Evolutionary conservation across 257 asterid genomes (phyloP).

Genomic region (Solanum chiquidenum): DNA sequence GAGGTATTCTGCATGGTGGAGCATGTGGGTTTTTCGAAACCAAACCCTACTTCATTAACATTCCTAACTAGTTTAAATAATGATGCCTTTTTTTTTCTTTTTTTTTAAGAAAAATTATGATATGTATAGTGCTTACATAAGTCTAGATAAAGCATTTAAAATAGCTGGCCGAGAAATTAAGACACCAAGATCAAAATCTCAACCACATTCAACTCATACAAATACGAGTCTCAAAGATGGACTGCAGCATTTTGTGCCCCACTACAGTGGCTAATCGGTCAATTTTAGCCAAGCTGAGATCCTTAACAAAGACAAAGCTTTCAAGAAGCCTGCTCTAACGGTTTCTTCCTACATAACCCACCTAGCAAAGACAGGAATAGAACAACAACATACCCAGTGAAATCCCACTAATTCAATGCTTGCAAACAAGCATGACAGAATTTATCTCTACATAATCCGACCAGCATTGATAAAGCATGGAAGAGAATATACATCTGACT

Average conservation of each 20-base stretch:
- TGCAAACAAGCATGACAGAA: background rate
- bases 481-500: background rate
- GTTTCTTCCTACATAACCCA: background rate
- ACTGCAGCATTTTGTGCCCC: background rate
- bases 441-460: background rate
- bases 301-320: background rate
- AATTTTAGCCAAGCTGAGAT: background rate
- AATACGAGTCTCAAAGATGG: background rate
- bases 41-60: background rate
- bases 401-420: background rate
- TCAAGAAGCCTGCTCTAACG: background rate
- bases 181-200: background rate
- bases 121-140: background rate
- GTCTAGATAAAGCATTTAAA: background rate
- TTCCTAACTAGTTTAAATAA: background rate
- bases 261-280: background rate
- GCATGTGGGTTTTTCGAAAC: background rate
- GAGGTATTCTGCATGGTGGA: background rate
- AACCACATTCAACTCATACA: background rate
- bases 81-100: background rate
- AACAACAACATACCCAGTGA: background rate
- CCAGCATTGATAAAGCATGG: background rate
- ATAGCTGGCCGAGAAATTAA: background rate
- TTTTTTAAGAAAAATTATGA: background rate
- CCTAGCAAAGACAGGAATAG: background rate